Base-by-base conservation (phyloP, 78 protist species). In the Dictyostelium firmibasis region DNA sequence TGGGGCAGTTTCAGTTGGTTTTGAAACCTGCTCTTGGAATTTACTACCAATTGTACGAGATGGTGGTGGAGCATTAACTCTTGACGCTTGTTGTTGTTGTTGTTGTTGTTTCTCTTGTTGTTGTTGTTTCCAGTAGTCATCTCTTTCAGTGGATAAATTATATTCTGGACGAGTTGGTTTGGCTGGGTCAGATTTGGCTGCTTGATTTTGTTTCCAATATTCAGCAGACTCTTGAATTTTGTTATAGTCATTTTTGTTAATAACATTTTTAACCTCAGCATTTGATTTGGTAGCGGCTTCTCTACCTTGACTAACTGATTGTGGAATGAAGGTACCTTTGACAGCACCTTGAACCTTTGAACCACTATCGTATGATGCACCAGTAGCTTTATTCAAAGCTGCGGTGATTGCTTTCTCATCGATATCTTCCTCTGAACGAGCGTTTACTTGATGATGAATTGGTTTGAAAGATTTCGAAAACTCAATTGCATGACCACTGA, bases 401-500 rank as follows among this genome's bases (percentile, higher is more conserved):
- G 88, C 86, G 2, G 75, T 23, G 41, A 93, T 85, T 11, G 87
- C 86, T 50, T 78, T 82, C 44, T 93, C 96, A 31, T 82, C 87
- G 47, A 93, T n/a, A 77, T 93, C 96, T 6, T 93, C 92, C 27
- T 93, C 96, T 23, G 85, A 85, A 86, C 96, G 91, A 33, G 96
- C 96, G 38, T 93, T 93, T 16, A 93, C 50, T 78, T 93, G 96
- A 27, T 86, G 86, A 74, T 93, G 96, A 33, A 93, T 43, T 83
- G 92, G 93, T 67, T 85, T 93, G 77, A 93, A 38, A 4, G 38
- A 7, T 18, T 25, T 38, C 25, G 53, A 77, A 41, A 93, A 62
- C 38, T 93, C 87, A 27, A 81, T 70, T 38, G 77, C 57, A 38
- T 93, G 96, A 2, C 92, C 87, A 50, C 74, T 50, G 81, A 85